phyloP scores from a whole-genome alignment of 1,284 basidiomycete species.

The Cutaneotrichosporon mucoides region DNA sequence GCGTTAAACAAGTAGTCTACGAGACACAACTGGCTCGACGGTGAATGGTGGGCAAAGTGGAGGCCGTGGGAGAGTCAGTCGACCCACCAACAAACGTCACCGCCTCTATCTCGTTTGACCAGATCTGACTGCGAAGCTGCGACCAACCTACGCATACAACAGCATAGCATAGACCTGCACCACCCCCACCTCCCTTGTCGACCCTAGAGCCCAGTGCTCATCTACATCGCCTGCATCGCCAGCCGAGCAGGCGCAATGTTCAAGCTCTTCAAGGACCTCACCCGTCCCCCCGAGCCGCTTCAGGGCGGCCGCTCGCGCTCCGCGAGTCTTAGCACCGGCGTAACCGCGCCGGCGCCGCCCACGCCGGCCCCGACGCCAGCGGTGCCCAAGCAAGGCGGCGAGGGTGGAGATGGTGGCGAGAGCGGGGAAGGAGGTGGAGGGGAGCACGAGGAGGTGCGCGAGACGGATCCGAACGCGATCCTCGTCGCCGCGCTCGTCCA shows the following conservation, averaged over 20 bases:
- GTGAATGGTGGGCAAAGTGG: no score
- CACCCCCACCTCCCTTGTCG: no score
- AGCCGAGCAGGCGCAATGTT: slow-evolving; percentile 29
- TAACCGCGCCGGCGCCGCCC: background rate
- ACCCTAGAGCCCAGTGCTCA: background rate
- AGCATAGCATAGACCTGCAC: no score
- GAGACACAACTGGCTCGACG: no score
- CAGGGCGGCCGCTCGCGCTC: background rate
- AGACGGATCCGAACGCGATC: slow-evolving; percentile 31
- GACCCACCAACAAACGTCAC: no score
- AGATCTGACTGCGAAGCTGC: no score
- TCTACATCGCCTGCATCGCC: background rate
- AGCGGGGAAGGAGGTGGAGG: slow-evolving; percentile 4
- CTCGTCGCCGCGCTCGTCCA: slow-evolving; percentile 28
- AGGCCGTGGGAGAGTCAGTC: no score
- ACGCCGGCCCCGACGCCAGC: background rate
- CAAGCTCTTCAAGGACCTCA: slow-evolving; percentile 47
- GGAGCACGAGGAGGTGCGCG: slow-evolving; percentile 25
- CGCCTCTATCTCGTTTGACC: no score
- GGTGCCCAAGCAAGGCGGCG: no score
- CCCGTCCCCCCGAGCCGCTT: slow-evolving; percentile 37
- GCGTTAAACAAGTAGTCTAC: no score
- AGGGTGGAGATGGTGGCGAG: background rate
- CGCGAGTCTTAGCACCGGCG: background rate
- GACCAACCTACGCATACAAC: no score